Conservation (phyloP, 1,284 basidiomycete genomes). For the Phellopilus nigrolimitatus region DNA sequence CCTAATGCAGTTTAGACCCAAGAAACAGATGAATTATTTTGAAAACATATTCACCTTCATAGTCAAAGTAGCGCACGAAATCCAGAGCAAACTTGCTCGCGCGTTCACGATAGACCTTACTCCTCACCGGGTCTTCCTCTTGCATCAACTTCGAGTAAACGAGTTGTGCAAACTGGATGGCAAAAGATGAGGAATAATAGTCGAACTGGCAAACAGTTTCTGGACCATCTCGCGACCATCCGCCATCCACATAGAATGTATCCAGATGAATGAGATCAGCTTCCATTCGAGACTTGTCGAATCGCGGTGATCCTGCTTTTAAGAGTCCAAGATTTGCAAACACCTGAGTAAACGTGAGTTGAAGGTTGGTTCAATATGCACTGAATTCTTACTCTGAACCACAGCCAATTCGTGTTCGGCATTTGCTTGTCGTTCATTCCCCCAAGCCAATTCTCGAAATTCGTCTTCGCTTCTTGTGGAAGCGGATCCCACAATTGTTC, state of each 20-base stretch:
- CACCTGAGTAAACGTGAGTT: slow-evolving; percentile 36
- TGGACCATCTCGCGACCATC: slow-evolving; percentile 75
- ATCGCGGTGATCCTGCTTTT: slow-evolving; percentile 54
- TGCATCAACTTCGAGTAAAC: slow-evolving; percentile 66
- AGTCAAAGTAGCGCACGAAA: slow-evolving; percentile 73
- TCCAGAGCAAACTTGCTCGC: slow-evolving; percentile 62
- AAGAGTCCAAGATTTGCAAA: slow-evolving; percentile 74
- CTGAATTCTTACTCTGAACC: slow-evolving; percentile 57
- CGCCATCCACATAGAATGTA: slow-evolving; percentile 72
- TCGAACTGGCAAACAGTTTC: slow-evolving; percentile 75
- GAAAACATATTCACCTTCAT: slow-evolving; percentile 45
- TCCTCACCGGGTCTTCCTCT: slow-evolving; percentile 58
- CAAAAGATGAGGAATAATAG: slow-evolving; percentile 77
- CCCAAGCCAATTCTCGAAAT: slow-evolving; percentile 64
- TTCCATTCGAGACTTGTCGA: slow-evolving; percentile 58
- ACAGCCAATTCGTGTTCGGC: slow-evolving; percentile 77
- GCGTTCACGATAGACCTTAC: slow-evolving; percentile 58
- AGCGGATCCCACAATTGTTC: slow-evolving; percentile 64
- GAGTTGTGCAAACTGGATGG: slow-evolving; percentile 72
- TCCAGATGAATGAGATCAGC: slow-evolving; percentile 74
- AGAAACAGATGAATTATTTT: neutral
- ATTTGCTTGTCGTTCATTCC: slow-evolving; percentile 74
- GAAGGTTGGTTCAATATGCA: neutral
- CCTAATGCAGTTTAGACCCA: slow-evolving; percentile 36
- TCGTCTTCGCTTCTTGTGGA: slow-evolving; percentile 45